These are phyloP conservation scores for Micractinium sp. DNA, from an alignment of 139 green algal genomes.

Conservation along the genomic window DNA sequence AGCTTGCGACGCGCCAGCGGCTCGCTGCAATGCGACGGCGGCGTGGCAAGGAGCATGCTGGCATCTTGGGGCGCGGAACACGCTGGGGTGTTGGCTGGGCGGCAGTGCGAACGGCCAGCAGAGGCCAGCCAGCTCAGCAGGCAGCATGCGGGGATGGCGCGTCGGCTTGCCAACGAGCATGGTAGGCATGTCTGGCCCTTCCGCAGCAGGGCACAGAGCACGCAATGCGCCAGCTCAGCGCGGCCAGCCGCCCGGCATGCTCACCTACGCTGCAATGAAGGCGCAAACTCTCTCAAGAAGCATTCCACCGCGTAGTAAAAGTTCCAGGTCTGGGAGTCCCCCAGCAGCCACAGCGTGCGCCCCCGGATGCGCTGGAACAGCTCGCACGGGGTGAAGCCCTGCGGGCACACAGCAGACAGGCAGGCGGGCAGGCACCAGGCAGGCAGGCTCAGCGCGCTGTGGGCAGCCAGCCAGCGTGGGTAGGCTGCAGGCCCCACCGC, in stretches of 20 bases:
- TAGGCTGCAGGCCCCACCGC: background rate
- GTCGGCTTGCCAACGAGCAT: background rate
- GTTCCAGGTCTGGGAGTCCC: constrained; percentile 42
- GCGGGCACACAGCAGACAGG: background rate
- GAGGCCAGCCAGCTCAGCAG: background rate
- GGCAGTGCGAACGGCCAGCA: background rate
- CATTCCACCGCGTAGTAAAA: constrained; percentile 31
- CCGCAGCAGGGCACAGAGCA: too few species aligned
- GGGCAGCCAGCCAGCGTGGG: background rate
- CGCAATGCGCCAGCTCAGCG: background rate
- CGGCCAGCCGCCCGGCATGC: background rate
- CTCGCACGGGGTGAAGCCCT: constrained; percentile 44
- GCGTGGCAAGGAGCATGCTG: background rate
- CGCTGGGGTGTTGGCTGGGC: too few species aligned
- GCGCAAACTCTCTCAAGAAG: constrained; percentile 27
- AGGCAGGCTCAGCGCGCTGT: background rate
- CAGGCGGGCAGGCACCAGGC: too few species aligned
- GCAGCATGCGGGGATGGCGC: background rate
- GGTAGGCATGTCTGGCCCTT: background rate
- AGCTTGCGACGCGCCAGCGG: background rate
- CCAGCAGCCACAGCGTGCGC: constrained; percentile 43
- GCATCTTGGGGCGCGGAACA: background rate
- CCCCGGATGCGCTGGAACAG: constrained; percentile 45
- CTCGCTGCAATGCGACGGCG: background rate
- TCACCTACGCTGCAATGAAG: background rate